phyloP scores from a whole-genome alignment of 2,329 filamentous ascomycete genomes.

The Pseudocercospora eumusae region DNA sequence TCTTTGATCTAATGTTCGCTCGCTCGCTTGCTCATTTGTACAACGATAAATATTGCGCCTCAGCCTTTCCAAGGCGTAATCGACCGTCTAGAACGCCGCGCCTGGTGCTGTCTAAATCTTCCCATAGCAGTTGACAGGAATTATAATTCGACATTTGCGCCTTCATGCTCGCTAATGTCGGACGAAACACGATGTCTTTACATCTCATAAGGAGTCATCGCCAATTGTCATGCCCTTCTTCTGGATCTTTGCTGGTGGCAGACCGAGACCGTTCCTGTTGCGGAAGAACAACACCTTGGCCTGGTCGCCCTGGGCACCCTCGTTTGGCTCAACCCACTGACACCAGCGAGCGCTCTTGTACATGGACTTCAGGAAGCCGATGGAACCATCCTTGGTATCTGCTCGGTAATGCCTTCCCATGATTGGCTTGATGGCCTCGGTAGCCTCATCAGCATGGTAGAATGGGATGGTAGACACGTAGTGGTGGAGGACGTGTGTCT shows the following conservation, averaged over 20 bases:
- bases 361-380: constrained; percentile 82
- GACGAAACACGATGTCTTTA: constrained; percentile 4
- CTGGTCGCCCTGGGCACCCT: constrained; percentile 74
- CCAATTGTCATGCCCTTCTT: constrained; percentile 26
- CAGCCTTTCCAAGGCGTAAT: constrained; percentile 1
- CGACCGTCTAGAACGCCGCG: constrained; percentile 26
- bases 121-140: constrained; percentile 25
- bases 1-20: background rate
- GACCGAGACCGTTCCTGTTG: constrained; percentile 85
- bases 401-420: constrained; percentile 96
- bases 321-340: constrained; percentile 96
- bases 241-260: constrained; percentile 49
- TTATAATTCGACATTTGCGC: constrained; percentile 8
- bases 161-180: constrained; percentile 12
- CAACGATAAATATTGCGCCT: constrained; percentile 7
- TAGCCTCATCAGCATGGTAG: constrained; percentile 90
- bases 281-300: constrained; percentile 91
- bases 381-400: constrained; percentile 71
- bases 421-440: constrained; percentile 87
- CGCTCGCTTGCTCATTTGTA: background rate
- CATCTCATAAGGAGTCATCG: constrained; percentile 23
- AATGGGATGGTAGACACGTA: constrained; percentile 95
- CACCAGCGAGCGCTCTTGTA: constrained; percentile 82
- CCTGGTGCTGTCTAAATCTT: constrained; percentile 22
- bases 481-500: constrained; percentile 97